Evolutionary conservation across 768 basidiomycete species (phyloP).

Genomic region (Xerocomellus amylosporus): DNA sequence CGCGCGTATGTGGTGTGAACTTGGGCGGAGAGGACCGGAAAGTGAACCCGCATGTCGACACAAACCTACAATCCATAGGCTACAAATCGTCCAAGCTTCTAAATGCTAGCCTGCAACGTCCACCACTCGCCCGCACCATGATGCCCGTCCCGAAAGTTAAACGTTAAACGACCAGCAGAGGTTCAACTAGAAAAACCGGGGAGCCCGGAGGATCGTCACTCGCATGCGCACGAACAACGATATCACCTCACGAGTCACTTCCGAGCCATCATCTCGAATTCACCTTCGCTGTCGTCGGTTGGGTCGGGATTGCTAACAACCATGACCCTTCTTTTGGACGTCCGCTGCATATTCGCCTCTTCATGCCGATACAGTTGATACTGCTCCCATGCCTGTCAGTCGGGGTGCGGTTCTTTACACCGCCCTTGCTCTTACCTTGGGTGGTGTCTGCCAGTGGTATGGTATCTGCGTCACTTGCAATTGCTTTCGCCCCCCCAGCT

Average conservation of each 20-base stretch:
- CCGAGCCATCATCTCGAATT: slow-evolving; percentile 15
- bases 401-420: background rate
- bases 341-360: slow-evolving; percentile 16
- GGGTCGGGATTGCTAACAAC: slow-evolving; percentile 30
- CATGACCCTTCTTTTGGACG: slow-evolving; percentile 27
- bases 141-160: too few relatives aligned
- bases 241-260: slow-evolving; percentile 8
- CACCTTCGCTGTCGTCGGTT: slow-evolving; percentile 27
- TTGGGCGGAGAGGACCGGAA: slow-evolving; percentile 29
- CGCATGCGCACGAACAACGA: background rate
- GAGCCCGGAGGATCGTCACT: background rate
- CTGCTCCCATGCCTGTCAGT: slow-evolving; percentile 12
- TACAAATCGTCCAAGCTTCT: background rate
- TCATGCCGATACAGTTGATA: slow-evolving; percentile 14
- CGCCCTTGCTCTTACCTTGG: slow-evolving; percentile 17
- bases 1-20: slow-evolving; percentile 22
- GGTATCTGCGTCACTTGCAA: slow-evolving; percentile 3
- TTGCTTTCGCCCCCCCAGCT: slow-evolving; percentile 5
- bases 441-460: slow-evolving; percentile 10
- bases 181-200: background rate
- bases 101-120: background rate
- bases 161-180: background rate
- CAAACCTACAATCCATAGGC: background rate
- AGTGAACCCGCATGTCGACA: background rate
- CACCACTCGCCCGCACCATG: background rate